Percentiles rank a stretch among this genome's conserved stretches.
These are phyloP conservation scores for Grigorovia jiainica DNA, from an alignment of 805 yeast genomes.

Conservation along the genomic window DNA sequence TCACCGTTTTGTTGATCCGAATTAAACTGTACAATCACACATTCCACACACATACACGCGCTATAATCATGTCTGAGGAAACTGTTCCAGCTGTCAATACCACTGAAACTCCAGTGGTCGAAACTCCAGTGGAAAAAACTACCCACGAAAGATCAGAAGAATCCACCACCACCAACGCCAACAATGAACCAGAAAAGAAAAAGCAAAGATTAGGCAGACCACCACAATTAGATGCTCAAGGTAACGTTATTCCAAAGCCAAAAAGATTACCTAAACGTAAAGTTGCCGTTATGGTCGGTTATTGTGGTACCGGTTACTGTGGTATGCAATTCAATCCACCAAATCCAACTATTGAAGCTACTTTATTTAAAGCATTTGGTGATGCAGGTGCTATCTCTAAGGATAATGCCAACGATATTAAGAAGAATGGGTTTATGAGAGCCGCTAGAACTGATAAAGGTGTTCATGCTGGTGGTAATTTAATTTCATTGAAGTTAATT, in stretches of 20 bases:
- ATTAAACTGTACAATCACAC: background rate
- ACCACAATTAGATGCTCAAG: constrained; percentile 43
- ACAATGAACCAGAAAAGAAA: constrained; percentile 13
- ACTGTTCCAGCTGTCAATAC: constrained; percentile 21
- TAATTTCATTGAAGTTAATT: constrained; percentile 73
- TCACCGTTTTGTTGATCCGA: too few relatives aligned
- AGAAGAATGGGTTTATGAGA: constrained; percentile 78
- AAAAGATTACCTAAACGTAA: constrained; percentile 73
- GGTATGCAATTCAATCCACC: constrained; percentile 95
- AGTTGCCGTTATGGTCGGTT: constrained; percentile 85
- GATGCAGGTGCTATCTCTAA: constrained; percentile 81
- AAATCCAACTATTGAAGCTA: constrained; percentile 82
- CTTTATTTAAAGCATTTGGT: constrained; percentile 70
- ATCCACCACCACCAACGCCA: constrained; percentile 1
- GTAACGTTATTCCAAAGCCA: constrained; percentile 50
- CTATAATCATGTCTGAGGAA: background rate
- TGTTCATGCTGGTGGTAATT: constrained; percentile 95
- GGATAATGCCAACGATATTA: constrained; percentile 80
- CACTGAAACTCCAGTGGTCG: constrained; percentile 14
- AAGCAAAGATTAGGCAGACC: constrained; percentile 15
- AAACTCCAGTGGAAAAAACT: background rate
- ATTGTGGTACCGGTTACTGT: constrained; percentile 93
- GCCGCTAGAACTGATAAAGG: constrained; percentile 91
- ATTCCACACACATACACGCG: too few relatives aligned
- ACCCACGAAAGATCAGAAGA: background rate